Percentiles rank a stretch among this genome's conserved stretches.
These are phyloP conservation scores for Ganoderma boninense DNA, from an alignment of 1,284 basidiomycete species.

Conservation along the genomic window DNA sequence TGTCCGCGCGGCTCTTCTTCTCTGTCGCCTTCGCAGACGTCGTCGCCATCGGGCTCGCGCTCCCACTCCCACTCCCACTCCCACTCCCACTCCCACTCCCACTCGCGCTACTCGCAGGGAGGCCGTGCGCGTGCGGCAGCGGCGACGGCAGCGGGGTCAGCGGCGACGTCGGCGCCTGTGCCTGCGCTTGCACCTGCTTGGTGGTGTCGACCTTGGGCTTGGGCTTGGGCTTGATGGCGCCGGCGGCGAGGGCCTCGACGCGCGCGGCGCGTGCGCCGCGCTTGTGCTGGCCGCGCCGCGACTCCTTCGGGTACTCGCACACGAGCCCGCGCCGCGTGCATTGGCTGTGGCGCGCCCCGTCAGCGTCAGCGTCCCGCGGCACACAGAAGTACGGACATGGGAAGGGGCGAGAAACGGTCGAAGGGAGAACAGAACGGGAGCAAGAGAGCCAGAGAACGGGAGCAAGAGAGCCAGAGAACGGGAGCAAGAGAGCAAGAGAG, in stretches of 20 bases:
- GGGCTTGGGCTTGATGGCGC: slow-evolving; percentile 13
- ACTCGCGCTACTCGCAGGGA: neutral
- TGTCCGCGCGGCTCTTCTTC: slow-evolving; percentile 25
- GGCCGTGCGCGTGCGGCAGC: neutral
- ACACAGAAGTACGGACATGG: too few relatives aligned
- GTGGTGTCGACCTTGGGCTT: slow-evolving; percentile 6
- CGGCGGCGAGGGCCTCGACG: slow-evolving; percentile 31
- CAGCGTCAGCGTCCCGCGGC: neutral
- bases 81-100: too few relatives aligned
- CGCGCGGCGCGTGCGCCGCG: slow-evolving; percentile 41
- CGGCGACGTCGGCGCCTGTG: slow-evolving; percentile 18
- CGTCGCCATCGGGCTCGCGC: neutral
- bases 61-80: neutral
- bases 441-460: too few relatives aligned
- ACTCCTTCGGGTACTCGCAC: slow-evolving; percentile 61
- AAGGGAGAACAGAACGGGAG: too few relatives aligned
- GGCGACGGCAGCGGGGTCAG: slow-evolving; percentile 26
- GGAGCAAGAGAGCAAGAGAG: too few relatives aligned
- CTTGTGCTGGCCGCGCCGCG: slow-evolving; percentile 59
- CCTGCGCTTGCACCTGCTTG: neutral
- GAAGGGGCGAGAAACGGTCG: too few relatives aligned
- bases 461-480: too few relatives aligned
- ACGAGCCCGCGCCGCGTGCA: slow-evolving; percentile 55
- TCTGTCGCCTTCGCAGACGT: neutral
- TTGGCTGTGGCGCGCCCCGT: slow-evolving; percentile 46